Evolutionary conservation across 129 eudicot species (phyloP).

Genomic region (Tagetes patula): DNA sequence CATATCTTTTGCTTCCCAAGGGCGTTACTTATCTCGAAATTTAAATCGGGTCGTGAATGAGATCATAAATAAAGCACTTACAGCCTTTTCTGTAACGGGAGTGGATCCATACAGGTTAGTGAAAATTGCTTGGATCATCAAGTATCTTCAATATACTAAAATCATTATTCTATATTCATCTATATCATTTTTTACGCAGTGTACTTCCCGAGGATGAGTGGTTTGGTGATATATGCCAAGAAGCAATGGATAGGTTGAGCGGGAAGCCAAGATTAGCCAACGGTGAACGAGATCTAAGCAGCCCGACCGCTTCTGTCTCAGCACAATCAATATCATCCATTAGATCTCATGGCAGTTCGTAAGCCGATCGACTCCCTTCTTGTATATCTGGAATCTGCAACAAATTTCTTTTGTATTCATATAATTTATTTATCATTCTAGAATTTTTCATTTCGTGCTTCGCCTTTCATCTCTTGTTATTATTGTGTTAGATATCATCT

Average conservation of each 20-base stretch:
- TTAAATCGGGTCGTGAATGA: conserved; percentile 79
- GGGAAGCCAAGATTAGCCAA: conserved; percentile 74
- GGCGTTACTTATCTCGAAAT: conserved; percentile 92
- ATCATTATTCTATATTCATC: background rate
- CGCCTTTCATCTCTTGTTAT: conserved; percentile 3
- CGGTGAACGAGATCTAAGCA: conserved; percentile 77
- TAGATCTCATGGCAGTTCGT: conserved; percentile 91
- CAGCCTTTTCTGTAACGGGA: conserved; percentile 84
- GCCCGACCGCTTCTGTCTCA: conserved; percentile 96
- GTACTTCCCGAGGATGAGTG: conserved; percentile 90
- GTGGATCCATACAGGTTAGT: conserved; percentile 80
- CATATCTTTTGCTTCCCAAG: conserved; percentile 89
- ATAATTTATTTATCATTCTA: conserved; percentile 26
- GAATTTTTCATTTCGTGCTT: conserved; percentile 8
- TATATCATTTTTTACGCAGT: conserved; percentile 35
- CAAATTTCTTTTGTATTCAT: conserved; percentile 40
- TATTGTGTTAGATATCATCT: conserved; percentile 23
- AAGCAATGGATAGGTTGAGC: conserved; percentile 82
- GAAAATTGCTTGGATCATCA: background rate
- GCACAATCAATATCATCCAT: conserved; percentile 88
- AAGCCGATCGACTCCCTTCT: conserved; percentile 27
- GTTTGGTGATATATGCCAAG: conserved; percentile 78
- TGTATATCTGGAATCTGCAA: conserved; percentile 24
- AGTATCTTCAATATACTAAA: background rate
- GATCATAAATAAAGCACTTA: conserved; percentile 76